phyloP scores from a whole-genome alignment of 1,284 basidiomycete species.

The Gymnopus androsaceus region DNA sequence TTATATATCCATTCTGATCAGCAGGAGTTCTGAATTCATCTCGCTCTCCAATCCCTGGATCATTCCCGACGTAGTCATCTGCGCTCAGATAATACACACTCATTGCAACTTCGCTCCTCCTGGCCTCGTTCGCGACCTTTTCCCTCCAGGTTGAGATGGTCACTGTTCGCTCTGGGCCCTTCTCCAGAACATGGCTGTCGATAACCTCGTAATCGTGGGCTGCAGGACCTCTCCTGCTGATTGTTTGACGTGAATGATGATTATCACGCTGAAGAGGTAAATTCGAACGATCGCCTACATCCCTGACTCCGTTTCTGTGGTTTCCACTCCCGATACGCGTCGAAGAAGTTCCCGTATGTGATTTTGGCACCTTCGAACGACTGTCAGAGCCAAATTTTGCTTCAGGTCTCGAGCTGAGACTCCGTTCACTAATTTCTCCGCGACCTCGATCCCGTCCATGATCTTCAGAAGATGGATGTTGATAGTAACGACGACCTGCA shows the following conservation, averaged over 20 bases:
- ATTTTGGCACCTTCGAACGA: background rate
- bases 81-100: slow-evolving; percentile 47
- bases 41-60: background rate
- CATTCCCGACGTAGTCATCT: slow-evolving; percentile 35
- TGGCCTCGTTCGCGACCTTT: slow-evolving; percentile 42
- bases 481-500: too few relatives aligned
- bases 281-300: background rate
- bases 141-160: slow-evolving; percentile 55
- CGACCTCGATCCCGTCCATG: background rate
- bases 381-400: background rate
- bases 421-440: background rate
- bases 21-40: background rate
- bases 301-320: background rate
- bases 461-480: background rate
- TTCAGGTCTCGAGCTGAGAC: background rate
- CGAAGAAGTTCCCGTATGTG: background rate
- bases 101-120: slow-evolving; percentile 34
- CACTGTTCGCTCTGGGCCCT: slow-evolving; percentile 48
- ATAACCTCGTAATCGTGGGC: slow-evolving; percentile 37
- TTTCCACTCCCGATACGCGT: background rate
- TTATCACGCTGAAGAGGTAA: background rate
- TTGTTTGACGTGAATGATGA: background rate
- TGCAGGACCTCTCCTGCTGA: slow-evolving; percentile 26
- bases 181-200: slow-evolving; percentile 42
- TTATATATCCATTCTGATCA: background rate